Conservation (phyloP, 176 grass and related monocot species). For the Miscanthus lutarioriparius region DNA sequence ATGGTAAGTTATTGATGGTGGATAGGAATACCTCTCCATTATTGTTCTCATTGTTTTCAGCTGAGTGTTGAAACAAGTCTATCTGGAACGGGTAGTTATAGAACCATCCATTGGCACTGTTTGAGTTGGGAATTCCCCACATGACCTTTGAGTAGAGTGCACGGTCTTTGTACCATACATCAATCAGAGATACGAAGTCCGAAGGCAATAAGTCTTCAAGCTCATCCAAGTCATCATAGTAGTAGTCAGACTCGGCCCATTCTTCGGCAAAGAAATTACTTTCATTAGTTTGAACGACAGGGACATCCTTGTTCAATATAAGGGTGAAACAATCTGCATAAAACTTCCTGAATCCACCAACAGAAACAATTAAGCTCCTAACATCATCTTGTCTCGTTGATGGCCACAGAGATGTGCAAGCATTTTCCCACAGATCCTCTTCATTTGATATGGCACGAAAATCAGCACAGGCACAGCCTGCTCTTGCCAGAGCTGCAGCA, state of each 20-base stretch:
- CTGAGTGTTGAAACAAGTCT: slow-evolving; percentile 28
- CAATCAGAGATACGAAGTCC: slow-evolving; percentile 34
- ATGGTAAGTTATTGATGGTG: slow-evolving; percentile 13
- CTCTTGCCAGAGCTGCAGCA: slow-evolving; percentile 46
- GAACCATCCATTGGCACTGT: slow-evolving; percentile 42
- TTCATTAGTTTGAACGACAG: slow-evolving; percentile 28
- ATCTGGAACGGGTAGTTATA: slow-evolving; percentile 44
- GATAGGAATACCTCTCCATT: slow-evolving; percentile 29
- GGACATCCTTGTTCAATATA: slow-evolving; percentile 51
- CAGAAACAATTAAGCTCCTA: slow-evolving; percentile 42
- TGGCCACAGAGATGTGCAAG: slow-evolving; percentile 41
- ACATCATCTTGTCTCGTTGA: slow-evolving; percentile 31
- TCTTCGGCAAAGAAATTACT: slow-evolving; percentile 40
- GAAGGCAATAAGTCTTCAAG: slow-evolving; percentile 33
- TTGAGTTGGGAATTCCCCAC: slow-evolving; percentile 39
- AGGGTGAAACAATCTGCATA: slow-evolving; percentile 54
- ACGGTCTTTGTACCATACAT: slow-evolving; percentile 31
- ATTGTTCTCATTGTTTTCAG: slow-evolving; percentile 31
- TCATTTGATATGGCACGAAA: slow-evolving; percentile 40
- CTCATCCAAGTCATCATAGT: slow-evolving; percentile 34
- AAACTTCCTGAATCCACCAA: slow-evolving; percentile 56
- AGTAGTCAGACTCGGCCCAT: slow-evolving; percentile 42
- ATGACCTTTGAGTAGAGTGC: slow-evolving; percentile 41
- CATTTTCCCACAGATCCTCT: slow-evolving; percentile 50
- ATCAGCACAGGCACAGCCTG: slow-evolving; percentile 47